phyloP scores from a whole-genome alignment of 306 rosid genomes.

The Quercus robur region DNA sequence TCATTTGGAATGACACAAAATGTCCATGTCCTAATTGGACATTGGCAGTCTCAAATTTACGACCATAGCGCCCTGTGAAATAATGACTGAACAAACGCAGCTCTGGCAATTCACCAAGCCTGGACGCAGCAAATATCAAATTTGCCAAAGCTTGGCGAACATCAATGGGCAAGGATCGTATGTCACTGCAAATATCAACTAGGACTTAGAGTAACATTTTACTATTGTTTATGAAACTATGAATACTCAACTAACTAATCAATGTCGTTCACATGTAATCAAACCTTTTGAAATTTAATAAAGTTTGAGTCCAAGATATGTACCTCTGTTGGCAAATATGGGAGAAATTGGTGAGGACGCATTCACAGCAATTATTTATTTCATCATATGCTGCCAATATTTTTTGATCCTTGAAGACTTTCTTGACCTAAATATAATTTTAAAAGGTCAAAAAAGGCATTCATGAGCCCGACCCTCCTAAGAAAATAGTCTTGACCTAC shows the following conservation, averaged over 20 bases:
- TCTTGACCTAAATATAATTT: slow-evolving; percentile 9
- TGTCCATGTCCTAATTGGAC: slow-evolving; percentile 19
- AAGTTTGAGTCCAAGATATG: neutral
- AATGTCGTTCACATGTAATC: too few species aligned
- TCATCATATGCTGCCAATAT: slow-evolving; percentile 17
- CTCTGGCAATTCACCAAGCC: slow-evolving; percentile 33
- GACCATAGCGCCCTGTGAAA: slow-evolving; percentile 21
- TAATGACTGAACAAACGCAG: neutral
- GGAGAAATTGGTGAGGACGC: slow-evolving; percentile 11
- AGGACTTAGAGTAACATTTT: neutral
- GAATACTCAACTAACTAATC: too few species aligned
- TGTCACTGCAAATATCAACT: neutral
- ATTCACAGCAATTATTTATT: slow-evolving; percentile 4
- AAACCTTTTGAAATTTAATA: neutral
- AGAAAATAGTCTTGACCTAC: too few species aligned
- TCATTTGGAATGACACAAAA: neutral
- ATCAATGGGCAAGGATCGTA: slow-evolving; percentile 3
- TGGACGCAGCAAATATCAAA: slow-evolving; percentile 31
- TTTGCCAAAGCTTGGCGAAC: slow-evolving; percentile 31
- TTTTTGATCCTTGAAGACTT: slow-evolving; percentile 10
- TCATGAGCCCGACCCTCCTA: neutral
- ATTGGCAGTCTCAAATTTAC: slow-evolving; percentile 7
- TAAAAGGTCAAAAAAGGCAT: neutral
- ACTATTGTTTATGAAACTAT: neutral
- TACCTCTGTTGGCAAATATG: slow-evolving; percentile 8